Evolutionary conservation across 2,329 filamentous ascomycete genomes (phyloP).

Genomic region (Ilyonectria robusta): DNA sequence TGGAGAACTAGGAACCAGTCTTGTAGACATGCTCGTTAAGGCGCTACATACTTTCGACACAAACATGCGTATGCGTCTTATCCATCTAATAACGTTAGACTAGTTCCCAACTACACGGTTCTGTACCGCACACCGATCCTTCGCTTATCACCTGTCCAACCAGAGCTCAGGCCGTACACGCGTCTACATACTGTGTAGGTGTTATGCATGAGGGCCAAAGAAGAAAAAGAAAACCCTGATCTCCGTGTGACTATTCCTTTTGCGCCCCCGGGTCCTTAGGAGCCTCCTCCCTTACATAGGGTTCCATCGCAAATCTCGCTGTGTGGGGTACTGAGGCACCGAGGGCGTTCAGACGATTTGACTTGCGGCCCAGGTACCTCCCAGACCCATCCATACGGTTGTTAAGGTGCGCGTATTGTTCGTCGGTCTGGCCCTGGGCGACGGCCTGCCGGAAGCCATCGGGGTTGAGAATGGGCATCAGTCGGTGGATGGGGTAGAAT

Average conservation of each 20-base stretch:
- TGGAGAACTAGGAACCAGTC: neutral
- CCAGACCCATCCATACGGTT: constrained; percentile 63
- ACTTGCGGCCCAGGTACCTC: constrained; percentile 58
- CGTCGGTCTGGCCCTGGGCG: constrained; percentile 57
- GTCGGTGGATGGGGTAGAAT: constrained; percentile 70
- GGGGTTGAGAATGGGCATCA: constrained; percentile 66
- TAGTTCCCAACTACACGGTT: constrained; percentile 17
- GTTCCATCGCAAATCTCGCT: constrained; percentile 53
- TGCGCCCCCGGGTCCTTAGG: constrained; percentile 23
- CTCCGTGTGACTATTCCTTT: constrained; percentile 24
- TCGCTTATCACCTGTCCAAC: constrained; percentile 9
- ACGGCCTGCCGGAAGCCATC: constrained; percentile 55
- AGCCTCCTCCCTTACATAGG: constrained; percentile 54
- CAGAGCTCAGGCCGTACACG: constrained; percentile 2
- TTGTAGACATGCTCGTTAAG: constrained; percentile 1
- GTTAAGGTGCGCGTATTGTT: constrained; percentile 66
- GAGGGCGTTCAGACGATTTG: constrained; percentile 59
- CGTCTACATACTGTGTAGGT: constrained; percentile 20
- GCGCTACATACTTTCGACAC: neutral
- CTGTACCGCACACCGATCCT: constrained; percentile 2
- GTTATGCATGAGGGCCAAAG: constrained; percentile 11
- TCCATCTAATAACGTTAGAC: constrained; percentile 8
- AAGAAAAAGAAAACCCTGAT: neutral
- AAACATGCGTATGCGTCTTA: too few species aligned
- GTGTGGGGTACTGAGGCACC: constrained; percentile 59